A percentile compares a stretch with the other conserved stretches of the same genome.
phyloP scores from a whole-genome alignment of 1,284 basidiomycete species.

The Stygiomarasmius scandens region DNA sequence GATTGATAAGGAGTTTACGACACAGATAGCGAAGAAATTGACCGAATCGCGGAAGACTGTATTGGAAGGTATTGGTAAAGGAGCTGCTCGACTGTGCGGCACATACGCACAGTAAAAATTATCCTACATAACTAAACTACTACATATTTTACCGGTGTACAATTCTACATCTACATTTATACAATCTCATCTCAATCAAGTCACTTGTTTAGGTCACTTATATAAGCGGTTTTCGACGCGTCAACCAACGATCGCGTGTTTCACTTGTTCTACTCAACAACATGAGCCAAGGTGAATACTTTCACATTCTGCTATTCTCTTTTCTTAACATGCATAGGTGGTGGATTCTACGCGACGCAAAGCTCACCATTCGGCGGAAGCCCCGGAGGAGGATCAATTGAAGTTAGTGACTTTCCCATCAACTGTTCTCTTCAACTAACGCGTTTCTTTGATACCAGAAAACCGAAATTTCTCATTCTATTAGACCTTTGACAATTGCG shows the following conservation, averaged over 20 bases:
- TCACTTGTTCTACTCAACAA: background rate
- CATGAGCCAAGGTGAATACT: slow-evolving; percentile 11
- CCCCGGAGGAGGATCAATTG: slow-evolving; percentile 15
- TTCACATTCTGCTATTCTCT: background rate
- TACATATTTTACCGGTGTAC: too few species aligned
- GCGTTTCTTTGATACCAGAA: slow-evolving; percentile 28
- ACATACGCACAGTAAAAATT: slow-evolving; percentile 34
- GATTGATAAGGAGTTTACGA: slow-evolving; percentile 68
- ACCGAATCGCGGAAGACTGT: slow-evolving; percentile 71
- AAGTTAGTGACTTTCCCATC: slow-evolving; percentile 4
- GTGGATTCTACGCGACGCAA: slow-evolving; percentile 9
- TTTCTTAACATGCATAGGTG: background rate
- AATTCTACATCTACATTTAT: background rate
- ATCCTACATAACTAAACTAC: background rate
- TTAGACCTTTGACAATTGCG: slow-evolving; percentile 86
- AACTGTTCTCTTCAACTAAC: background rate
- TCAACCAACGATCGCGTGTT: background rate
- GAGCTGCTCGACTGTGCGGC: slow-evolving; percentile 56
- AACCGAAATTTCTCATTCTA: slow-evolving; percentile 60
- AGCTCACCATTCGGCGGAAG: slow-evolving; percentile 15
- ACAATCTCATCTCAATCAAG: background rate
- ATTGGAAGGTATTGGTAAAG: slow-evolving; percentile 72
- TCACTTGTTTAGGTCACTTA: background rate
- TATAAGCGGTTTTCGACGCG: background rate
- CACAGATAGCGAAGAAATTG: slow-evolving; percentile 62